A percentile compares a stretch with the other conserved stretches of the same genome.
Conservation (phyloP, 208 protist species). For the Trypanosoma theileri region DNA sequence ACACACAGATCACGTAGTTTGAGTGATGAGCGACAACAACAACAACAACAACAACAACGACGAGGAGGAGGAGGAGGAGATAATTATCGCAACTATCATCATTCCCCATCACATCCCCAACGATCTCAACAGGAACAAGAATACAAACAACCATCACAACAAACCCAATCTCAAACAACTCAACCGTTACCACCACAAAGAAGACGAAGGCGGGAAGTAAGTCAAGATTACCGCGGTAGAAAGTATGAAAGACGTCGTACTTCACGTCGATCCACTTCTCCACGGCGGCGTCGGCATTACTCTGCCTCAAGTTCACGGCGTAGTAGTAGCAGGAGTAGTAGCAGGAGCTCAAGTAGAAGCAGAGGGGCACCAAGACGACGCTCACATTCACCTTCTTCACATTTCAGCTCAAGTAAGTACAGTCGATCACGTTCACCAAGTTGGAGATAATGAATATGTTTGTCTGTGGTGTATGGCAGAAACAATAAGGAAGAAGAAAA, state of each 20-base stretch:
- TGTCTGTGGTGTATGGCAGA: not conserved
- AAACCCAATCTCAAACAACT: too few relatives aligned
- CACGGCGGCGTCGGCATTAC: slow-evolving; percentile 10
- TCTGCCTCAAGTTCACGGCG: slow-evolving; percentile 4
- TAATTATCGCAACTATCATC: too few relatives aligned
- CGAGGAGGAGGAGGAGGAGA: too few relatives aligned
- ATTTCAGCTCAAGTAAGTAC: not conserved
- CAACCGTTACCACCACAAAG: too few relatives aligned
- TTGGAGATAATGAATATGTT: not conserved
- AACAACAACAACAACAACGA: too few relatives aligned
- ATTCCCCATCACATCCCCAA: too few relatives aligned
- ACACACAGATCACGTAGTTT: not conserved
- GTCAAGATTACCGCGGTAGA: not conserved
- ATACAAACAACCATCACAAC: too few relatives aligned
- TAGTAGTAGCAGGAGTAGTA: too few relatives aligned
- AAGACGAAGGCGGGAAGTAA: not conserved
- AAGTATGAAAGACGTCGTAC: not conserved
- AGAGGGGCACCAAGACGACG: too few relatives aligned
- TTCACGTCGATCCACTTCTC: not conserved
- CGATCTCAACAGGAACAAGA: too few relatives aligned
- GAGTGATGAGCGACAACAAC: not conserved
- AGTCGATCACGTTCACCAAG: slow-evolving; percentile 22
- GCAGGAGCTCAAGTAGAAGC: too few relatives aligned
- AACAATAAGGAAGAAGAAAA: not conserved
- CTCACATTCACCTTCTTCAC: too few relatives aligned